These are phyloP conservation scores for Fusarium circinatum DNA, from an alignment of 2,329 filamentous ascomycete genomes.

Conservation along the genomic window DNA sequence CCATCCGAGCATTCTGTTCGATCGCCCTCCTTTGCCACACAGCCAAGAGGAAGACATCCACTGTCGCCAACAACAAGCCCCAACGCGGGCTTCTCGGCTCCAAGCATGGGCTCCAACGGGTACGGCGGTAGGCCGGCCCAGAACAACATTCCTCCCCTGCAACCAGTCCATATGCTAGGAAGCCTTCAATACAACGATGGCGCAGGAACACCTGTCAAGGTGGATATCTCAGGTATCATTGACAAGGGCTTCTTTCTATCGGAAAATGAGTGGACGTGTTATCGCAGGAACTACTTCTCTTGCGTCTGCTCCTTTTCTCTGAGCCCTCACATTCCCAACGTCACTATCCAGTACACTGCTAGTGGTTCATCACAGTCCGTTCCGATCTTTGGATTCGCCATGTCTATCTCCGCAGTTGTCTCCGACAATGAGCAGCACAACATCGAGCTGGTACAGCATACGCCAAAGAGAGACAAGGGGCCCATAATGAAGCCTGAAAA, in stretches of 20 bases:
- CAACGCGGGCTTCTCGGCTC: slow-evolving; percentile 55
- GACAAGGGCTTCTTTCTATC: slow-evolving; percentile 89
- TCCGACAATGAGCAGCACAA: slow-evolving; percentile 78
- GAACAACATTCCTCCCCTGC: slow-evolving; percentile 64
- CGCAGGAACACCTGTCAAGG: slow-evolving; percentile 64
- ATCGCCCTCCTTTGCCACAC: slow-evolving; percentile 61
- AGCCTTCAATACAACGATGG: slow-evolving; percentile 70
- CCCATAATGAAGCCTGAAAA: slow-evolving; percentile 79
- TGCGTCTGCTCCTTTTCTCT: slow-evolving; percentile 83
- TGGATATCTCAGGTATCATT: slow-evolving; percentile 81
- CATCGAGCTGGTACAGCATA: slow-evolving; percentile 90
- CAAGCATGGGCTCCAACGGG: slow-evolving; percentile 61
- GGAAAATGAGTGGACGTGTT: slow-evolving; percentile 91
- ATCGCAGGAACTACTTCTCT: slow-evolving; percentile 90
- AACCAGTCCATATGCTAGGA: slow-evolving; percentile 62
- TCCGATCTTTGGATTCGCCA: slow-evolving; percentile 78
- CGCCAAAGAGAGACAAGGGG: slow-evolving; percentile 89
- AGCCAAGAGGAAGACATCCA: slow-evolving; percentile 60
- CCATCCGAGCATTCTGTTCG: slow-evolving; percentile 60
- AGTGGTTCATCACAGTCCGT: slow-evolving; percentile 65
- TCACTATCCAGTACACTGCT: slow-evolving; percentile 63
- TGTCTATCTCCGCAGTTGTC: slow-evolving; percentile 86
- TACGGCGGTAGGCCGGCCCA: slow-evolving; percentile 47
- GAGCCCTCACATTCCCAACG: slow-evolving; percentile 62
- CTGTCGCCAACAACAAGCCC: slow-evolving; percentile 64